Percentiles rank a stretch among this genome's conserved stretches.
These are phyloP conservation scores for Candida peoriensis DNA, from an alignment of 805 yeast genomes.

Conservation along the genomic window DNA sequence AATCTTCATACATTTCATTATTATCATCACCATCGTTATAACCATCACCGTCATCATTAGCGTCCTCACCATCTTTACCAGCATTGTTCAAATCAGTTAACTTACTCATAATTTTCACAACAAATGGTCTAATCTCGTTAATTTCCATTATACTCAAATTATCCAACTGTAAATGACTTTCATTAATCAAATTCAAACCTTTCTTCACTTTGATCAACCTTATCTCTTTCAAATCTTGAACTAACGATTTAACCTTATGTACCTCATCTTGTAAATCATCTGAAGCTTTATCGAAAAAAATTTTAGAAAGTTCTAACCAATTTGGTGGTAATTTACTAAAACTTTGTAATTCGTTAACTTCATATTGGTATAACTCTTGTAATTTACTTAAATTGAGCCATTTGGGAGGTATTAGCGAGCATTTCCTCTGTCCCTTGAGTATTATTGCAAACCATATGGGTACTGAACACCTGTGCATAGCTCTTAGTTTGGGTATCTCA, in stretches of 20 bases:
- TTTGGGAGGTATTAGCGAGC: conserved; percentile 78
- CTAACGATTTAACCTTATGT: conserved; percentile 59
- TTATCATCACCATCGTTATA: conserved; percentile 3
- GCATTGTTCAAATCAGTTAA: conserved; percentile 51
- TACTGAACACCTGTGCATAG: conserved; percentile 63
- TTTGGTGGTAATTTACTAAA: conserved; percentile 78
- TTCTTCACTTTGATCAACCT: conserved; percentile 75
- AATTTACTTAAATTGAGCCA: conserved; percentile 67
- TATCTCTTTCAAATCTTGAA: conserved; percentile 83
- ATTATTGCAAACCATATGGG: conserved; percentile 88
- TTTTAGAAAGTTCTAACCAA: conserved; percentile 81
- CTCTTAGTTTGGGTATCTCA: conserved; percentile 54
- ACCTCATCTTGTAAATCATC: conserved; percentile 78
- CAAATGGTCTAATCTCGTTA: conserved; percentile 82
- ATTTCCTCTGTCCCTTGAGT: conserved; percentile 77
- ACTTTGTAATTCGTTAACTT: conserved; percentile 46
- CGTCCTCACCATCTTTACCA: conserved; percentile 10
- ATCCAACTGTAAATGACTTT: conserved; percentile 75
- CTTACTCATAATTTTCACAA: conserved; percentile 75
- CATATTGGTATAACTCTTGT: conserved; percentile 59
- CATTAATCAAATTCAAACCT: conserved; percentile 76
- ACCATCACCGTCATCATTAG: conserved; percentile 6
- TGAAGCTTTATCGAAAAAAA: conserved; percentile 58
- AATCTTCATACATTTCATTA: too few relatives aligned
- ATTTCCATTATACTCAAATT: conserved; percentile 81